Conservation (phyloP, 371 early-diverging fungal genomes). For the Chytridiales sp. region DNA sequence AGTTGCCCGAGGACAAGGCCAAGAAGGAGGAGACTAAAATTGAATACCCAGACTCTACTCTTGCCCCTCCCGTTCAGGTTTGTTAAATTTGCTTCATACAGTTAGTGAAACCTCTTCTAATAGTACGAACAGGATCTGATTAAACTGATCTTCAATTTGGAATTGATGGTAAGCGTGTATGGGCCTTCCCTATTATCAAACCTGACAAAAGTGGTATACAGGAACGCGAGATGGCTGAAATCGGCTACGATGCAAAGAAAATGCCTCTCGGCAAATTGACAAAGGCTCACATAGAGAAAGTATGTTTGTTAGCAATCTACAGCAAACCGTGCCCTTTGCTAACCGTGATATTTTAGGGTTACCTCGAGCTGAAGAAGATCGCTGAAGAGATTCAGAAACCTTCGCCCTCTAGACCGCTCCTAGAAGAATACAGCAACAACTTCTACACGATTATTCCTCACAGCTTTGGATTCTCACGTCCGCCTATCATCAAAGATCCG, state of each 20-base stretch:
- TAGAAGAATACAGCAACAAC: constrained; percentile 40
- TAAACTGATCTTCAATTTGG: constrained; percentile 53
- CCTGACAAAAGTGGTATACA: neutral
- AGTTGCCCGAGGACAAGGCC: constrained; percentile 40
- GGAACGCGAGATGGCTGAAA: constrained; percentile 52
- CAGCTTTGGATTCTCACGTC: constrained; percentile 49
- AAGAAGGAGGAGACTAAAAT: constrained; percentile 27
- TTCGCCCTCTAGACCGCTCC: neutral
- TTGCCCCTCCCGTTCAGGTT: constrained; percentile 49
- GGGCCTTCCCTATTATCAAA: too few species aligned
- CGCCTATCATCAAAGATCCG: constrained; percentile 47
- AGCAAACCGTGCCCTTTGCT: neutral
- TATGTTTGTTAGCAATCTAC: neutral
- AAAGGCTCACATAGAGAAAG: constrained; percentile 48
- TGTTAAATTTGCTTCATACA: too few species aligned
- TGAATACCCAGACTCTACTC: constrained; percentile 42
- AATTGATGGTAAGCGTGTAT: constrained; percentile 43
- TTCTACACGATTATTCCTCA: constrained; percentile 66
- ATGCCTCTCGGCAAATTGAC: constrained; percentile 65
- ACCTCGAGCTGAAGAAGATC: constrained; percentile 49
- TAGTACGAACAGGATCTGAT: constrained; percentile 36
- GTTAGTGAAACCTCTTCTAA: too few species aligned
- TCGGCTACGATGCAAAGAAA: constrained; percentile 57
- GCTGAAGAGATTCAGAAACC: constrained; percentile 37
- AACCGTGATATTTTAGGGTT: constrained; percentile 42